Evolutionary conservation across 257 asterid species (phyloP).

Genomic region (Solanum lycopersicoides): DNA sequence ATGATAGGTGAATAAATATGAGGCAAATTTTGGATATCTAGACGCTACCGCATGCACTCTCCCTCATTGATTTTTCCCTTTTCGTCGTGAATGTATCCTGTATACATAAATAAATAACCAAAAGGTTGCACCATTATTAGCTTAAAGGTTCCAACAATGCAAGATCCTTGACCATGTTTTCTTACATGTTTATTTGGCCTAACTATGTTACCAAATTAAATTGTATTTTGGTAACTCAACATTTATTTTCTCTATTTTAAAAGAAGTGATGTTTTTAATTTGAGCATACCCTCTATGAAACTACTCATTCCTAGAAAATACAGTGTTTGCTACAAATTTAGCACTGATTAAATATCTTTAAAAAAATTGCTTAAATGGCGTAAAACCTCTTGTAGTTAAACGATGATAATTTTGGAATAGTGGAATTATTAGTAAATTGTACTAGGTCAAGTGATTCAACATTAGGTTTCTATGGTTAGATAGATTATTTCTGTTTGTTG

Average conservation of each 20-base stretch:
- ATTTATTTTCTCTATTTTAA: too few relatives aligned
- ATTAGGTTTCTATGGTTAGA: not conserved
- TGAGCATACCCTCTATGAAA: too few relatives aligned
- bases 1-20: not conserved
- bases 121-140: not conserved
- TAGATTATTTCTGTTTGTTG: not conserved
- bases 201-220: not conserved
- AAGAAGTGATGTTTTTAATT: not conserved
- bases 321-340: not conserved
- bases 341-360: not conserved
- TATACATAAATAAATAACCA: not conserved
- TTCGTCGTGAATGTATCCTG: not conserved
- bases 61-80: not conserved
- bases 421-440: too few relatives aligned
- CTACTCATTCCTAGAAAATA: not conserved
- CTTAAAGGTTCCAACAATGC: not conserved
- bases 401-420: not conserved
- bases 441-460: not conserved
- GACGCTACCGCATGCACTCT: not conserved
- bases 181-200: not conserved
- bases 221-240: not conserved
- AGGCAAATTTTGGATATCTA: not conserved
- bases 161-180: not conserved
- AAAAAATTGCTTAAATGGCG: not conserved
- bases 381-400: not conserved